Percentiles rank a stretch among this genome's conserved stretches.
Conservation (phyloP, 2,329 filamentous ascomycete species). For the Penicillium sp. region DNA sequence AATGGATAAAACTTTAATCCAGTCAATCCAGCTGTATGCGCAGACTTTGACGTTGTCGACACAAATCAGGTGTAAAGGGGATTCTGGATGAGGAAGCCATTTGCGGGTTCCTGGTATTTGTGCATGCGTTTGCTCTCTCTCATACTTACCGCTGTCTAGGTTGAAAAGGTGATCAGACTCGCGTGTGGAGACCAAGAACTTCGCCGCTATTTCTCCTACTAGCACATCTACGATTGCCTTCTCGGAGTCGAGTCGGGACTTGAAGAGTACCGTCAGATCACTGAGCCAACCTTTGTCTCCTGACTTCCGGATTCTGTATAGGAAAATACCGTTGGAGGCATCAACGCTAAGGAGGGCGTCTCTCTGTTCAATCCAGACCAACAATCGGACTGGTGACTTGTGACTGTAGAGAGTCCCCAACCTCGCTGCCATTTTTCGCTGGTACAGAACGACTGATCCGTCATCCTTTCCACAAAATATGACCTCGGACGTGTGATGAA, state of each 20-base stretch:
- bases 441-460: conserved; percentile 39
- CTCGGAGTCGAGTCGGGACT: conserved; percentile 22
- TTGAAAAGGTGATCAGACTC: conserved; percentile 37
- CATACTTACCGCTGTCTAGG: conserved; percentile 25
- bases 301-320: not conserved
- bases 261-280: not conserved
- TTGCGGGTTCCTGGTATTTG: not conserved
- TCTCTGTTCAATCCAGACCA: conserved; percentile 29
- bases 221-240: conserved; percentile 32
- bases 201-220: conserved; percentile 28
- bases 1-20: not conserved
- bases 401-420: conserved; percentile 21
- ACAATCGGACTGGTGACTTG: conserved; percentile 28
- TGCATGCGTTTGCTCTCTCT: conserved; percentile 4
- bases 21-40: not conserved
- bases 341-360: conserved; percentile 35
- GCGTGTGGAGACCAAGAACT: conserved; percentile 38
- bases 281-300: not conserved
- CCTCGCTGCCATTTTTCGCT: conserved; percentile 27
- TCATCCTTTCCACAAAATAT: conserved; percentile 45
- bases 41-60: not conserved
- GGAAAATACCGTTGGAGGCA: conserved; percentile 28
- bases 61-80: not conserved
- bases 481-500: conserved; percentile 28
- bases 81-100: not conserved